Conservation (phyloP, 2,329 filamentous ascomycete genomes). For the Pleoardoris graminearum region DNA sequence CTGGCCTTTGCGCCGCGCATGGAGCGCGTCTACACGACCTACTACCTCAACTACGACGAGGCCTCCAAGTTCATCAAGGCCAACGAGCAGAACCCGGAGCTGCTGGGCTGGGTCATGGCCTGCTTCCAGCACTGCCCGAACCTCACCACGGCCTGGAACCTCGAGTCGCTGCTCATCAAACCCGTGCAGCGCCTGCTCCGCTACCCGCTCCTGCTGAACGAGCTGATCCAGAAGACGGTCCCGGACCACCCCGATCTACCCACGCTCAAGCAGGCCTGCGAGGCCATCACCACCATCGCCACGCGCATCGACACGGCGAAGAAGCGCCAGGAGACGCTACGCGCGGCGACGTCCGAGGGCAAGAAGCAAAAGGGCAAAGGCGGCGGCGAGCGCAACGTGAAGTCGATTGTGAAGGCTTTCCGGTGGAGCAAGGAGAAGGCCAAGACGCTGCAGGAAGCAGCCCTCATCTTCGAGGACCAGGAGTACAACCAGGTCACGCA, state of each 20-base stretch:
- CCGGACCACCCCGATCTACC: slow-evolving; percentile 80
- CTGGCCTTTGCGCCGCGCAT: slow-evolving; percentile 59
- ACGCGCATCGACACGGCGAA: slow-evolving; percentile 88
- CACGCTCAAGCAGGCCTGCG: slow-evolving; percentile 70
- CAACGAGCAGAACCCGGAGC: slow-evolving; percentile 58
- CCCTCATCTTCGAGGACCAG: slow-evolving; percentile 71
- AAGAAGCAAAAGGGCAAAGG: slow-evolving; percentile 42
- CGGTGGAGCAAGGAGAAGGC: slow-evolving; percentile 86
- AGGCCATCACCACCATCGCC: slow-evolving; percentile 66
- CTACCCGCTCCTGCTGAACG: slow-evolving; percentile 83
- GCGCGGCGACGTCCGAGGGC: slow-evolving; percentile 38
- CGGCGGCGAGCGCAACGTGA: slow-evolving; percentile 54
- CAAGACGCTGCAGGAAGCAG: slow-evolving; percentile 68
- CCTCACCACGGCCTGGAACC: slow-evolving; percentile 89
- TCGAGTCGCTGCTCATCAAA: slow-evolving; percentile 96
- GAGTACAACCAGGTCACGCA: slow-evolving; percentile 81
- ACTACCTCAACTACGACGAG: slow-evolving; percentile 66
- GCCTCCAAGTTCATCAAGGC: slow-evolving; percentile 65
- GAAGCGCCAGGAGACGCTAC: slow-evolving; percentile 86
- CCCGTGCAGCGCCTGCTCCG: slow-evolving; percentile 94
- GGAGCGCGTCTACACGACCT: slow-evolving; percentile 67
- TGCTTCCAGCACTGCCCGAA: slow-evolving; percentile 92
- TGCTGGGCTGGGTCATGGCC: slow-evolving; percentile 83
- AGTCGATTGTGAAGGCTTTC: slow-evolving; percentile 83
- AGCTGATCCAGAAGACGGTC: slow-evolving; percentile 78